Evolutionary conservation across 2,329 filamentous ascomycete genomes (phyloP), one percentile per base, ranked within the genome.

Genomic region (Dactylonectria estremocensis): DNA sequence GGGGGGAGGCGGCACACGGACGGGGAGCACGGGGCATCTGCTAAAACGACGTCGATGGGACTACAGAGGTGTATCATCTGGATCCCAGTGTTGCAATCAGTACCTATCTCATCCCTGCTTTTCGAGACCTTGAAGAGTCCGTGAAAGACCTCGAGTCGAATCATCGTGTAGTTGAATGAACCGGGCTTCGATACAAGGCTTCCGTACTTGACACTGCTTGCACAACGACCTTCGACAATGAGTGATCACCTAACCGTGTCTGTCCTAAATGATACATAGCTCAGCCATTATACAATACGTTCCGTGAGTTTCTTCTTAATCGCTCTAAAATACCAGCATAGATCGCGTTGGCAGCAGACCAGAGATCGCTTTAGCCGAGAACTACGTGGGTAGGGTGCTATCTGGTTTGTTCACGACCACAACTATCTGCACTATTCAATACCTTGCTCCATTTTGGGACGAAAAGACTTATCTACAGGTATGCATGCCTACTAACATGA

Each of bases 11-110:
- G 71, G 68, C 50, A 69, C 56, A 66, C 61, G 64, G 68, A 67
- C 52, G 43, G 68, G 65, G 72, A 72, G 73, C 74, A 76, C 74
- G 66, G 74, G 66, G 72, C 71, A 76, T 76, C 66, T 74, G 59
- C 73, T 76, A 76, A 76, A 76, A 64, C 69, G 64, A 76, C 72
- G 68, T 74, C 70, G 43, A 65, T 56, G 61, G 54, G 20, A 50
- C 18, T 49, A 48, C 54, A 9, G 65, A 53, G 24, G 24, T 52
- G 66, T 50, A 57, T 18, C 48, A 43, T 60, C 49, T 22, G 49
- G 33, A 65, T 66, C 60, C 66, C 69, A 56, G 61, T 56, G 22
- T 24, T 59, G 52, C 57, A 53, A 53, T 56, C 65, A 28, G 59
- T 59, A 62, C 48, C 57, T 49, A 22, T 31, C 54, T 58, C 35